Conservation (phyloP, 2,329 filamentous ascomycete species). For the Microdochium trichocladiopsis region DNA sequence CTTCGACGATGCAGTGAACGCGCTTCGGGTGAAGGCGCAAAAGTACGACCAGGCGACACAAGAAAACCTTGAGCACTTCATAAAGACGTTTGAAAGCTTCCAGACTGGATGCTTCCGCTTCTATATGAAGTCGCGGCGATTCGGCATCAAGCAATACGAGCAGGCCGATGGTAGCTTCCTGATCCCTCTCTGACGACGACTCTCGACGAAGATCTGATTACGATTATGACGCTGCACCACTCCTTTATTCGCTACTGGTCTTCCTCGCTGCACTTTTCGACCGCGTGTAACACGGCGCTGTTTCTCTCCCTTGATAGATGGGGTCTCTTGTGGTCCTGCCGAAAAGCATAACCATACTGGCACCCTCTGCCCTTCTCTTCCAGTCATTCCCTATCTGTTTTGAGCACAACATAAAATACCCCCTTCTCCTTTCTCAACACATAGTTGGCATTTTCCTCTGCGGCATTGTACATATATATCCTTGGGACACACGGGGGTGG, state of each 20-base stretch:
- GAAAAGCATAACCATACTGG: too few relatives aligned
- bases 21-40: slow-evolving; percentile 6
- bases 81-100: slow-evolving; percentile 9
- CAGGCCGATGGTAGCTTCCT: slow-evolving; percentile 9
- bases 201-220: background rate
- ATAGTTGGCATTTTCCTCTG: too few relatives aligned
- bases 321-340: too few relatives aligned
- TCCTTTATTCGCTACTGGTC: background rate
- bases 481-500: too few relatives aligned
- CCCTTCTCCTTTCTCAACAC: too few relatives aligned
- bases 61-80: slow-evolving; percentile 5
- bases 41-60: slow-evolving; percentile 1
- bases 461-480: too few relatives aligned
- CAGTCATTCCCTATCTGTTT: too few relatives aligned
- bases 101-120: slow-evolving; percentile 11
- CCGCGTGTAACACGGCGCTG: too few relatives aligned
- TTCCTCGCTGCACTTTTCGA: too few relatives aligned
- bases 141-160: slow-evolving; percentile 5
- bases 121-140: slow-evolving; percentile 8
- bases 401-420: too few relatives aligned
- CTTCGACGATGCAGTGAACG: slow-evolving; percentile 6
- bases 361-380: too few relatives aligned
- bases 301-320: too few relatives aligned
- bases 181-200: slow-evolving; percentile 6
- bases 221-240: background rate